A percentile compares a stretch with the other conserved stretches of the same genome.
Evolutionary conservation across 768 basidiomycete species (phyloP).

Genomic region (Leucocoprinus sp.): DNA sequence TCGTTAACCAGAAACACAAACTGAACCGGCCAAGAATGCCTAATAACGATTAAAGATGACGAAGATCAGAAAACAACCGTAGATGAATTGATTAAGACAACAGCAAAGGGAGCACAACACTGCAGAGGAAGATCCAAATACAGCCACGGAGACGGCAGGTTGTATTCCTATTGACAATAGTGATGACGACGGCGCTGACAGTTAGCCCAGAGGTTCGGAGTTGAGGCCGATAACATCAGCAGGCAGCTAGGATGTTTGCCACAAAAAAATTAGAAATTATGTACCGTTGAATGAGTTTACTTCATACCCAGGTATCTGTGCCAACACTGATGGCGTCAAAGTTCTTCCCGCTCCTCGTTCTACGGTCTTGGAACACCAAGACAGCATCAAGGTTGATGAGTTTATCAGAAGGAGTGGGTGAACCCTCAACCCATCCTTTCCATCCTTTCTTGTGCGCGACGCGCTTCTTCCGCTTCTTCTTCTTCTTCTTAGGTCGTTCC

Average conservation of each 20-base stretch:
- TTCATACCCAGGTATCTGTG: constrained; percentile 69
- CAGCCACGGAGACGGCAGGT: constrained; percentile 8
- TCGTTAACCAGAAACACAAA: constrained; percentile 8
- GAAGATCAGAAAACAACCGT: constrained; percentile 11
- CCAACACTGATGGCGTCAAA: constrained; percentile 78
- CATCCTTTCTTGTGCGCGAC: constrained; percentile 70
- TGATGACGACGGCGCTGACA: constrained; percentile 17
- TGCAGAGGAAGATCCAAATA: constrained; percentile 14
- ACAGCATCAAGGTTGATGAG: constrained; percentile 75
- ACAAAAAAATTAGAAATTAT: constrained; percentile 24
- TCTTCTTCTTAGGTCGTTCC: constrained; percentile 18
- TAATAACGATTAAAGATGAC: constrained; percentile 11
- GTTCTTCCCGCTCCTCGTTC: constrained; percentile 78
- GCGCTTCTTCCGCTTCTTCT: constrained; percentile 47
- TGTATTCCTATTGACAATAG: constrained; percentile 15
- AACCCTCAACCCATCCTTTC: constrained; percentile 90
- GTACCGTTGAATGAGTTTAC: constrained; percentile 40
- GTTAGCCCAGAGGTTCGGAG: constrained; percentile 10
- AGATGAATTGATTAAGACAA: constrained; percentile 13
- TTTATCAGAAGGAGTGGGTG: constrained; percentile 71
- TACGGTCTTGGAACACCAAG: constrained; percentile 60
- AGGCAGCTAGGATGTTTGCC: constrained; percentile 16
- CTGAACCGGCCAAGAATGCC: constrained; percentile 10
- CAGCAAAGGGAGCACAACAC: constrained; percentile 14
- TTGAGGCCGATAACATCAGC: constrained; percentile 22